Evolutionary conservation across 164 flowering plant genomes (phyloP).

Genomic region (Chimonanthus salicifolius): DNA sequence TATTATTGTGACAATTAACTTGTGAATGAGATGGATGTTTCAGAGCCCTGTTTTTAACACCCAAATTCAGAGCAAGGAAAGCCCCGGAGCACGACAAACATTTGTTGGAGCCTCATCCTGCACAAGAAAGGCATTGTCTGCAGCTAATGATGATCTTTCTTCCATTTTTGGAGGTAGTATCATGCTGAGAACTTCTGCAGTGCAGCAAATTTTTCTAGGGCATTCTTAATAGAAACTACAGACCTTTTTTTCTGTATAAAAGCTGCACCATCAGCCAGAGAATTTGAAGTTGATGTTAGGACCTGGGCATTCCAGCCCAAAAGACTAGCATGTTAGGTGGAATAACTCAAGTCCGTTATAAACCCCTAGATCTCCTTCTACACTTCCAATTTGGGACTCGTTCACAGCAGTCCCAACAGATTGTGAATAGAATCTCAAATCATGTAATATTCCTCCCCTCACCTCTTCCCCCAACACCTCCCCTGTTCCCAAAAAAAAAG

Average conservation of each 20-base stretch:
- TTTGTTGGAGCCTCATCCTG: conserved; percentile 45
- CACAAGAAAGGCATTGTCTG: conserved; percentile 71
- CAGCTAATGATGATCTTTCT: conserved; percentile 78
- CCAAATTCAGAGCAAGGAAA: conserved; percentile 51
- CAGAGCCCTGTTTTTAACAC: conserved; percentile 69
- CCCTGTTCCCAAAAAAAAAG: no score
- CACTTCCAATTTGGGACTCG: no score
- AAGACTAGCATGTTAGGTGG: no score
- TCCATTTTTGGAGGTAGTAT: conserved; percentile 83
- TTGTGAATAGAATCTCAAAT: no score
- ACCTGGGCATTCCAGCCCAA: no score
- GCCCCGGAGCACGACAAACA: conserved; percentile 42
- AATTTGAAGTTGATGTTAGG: conserved; percentile 36
- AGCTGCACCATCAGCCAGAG: conserved; percentile 44
- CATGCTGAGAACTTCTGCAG: not conserved
- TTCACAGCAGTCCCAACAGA: no score
- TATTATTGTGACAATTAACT: not conserved
- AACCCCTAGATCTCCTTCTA: no score
- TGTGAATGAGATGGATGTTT: conserved; percentile 6
- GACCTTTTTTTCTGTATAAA: not conserved
- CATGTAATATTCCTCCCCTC: no score
- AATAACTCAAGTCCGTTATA: no score
- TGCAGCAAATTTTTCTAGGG: no score
- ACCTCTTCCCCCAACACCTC: no score
- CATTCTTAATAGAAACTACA: no score